These are phyloP conservation scores for Tricholoma matsutake DNA, from an alignment of 768 basidiomycete species.

Conservation along the genomic window DNA sequence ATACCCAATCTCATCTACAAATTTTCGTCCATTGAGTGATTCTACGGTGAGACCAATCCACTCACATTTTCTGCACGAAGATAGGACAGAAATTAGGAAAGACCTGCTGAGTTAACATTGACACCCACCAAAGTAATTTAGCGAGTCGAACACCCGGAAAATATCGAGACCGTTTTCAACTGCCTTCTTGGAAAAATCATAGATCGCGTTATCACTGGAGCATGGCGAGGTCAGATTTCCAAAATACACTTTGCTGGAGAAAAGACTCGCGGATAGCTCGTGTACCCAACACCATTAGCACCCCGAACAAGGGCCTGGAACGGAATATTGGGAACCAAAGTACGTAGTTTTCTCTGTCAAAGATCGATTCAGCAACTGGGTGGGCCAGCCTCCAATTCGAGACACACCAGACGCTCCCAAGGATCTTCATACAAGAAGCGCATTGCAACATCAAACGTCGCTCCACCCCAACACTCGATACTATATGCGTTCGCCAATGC, in stretches of 20 bases:
- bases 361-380: background rate
- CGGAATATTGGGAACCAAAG: conserved; percentile 97
- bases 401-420: conserved; percentile 90
- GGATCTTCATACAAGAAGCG: conserved; percentile 99
- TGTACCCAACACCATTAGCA: conserved; percentile 98
- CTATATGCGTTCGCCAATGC: conserved; percentile 95
- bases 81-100: conserved; percentile 1
- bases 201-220: conserved; percentile 91
- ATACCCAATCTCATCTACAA: conserved; percentile 95
- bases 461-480: conserved; percentile 98
- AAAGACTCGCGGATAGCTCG: conserved; percentile 84
- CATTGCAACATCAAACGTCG: conserved; percentile 99
- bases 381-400: background rate
- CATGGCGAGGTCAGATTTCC: conserved; percentile 5
- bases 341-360: conserved; percentile 78
- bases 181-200: conserved; percentile 99
- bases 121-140: conserved; percentile 91
- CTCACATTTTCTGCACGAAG: conserved; percentile 63
- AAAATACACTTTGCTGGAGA: background rate
- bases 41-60: background rate
- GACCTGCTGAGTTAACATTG: background rate
- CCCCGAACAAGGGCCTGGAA: conserved; percentile 98
- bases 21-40: background rate
- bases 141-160: conserved; percentile 98
- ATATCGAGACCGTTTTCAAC: conserved; percentile 99